phyloP scores from a whole-genome alignment of 2,329 filamentous ascomycete genomes.

The Dactylellina cionopaga region DNA sequence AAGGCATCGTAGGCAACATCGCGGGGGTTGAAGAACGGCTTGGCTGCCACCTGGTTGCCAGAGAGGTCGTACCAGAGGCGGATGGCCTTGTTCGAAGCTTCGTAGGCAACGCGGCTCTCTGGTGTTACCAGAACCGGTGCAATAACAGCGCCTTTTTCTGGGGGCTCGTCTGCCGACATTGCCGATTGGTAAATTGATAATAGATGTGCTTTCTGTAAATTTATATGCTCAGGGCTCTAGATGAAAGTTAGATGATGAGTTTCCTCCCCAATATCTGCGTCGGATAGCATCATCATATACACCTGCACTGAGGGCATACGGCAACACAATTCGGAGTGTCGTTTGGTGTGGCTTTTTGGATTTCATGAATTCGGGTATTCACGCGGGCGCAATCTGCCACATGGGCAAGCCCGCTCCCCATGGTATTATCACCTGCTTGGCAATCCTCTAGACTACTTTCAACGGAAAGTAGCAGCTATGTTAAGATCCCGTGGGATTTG shows the following conservation, averaged over 20 bases:
- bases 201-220: not conserved
- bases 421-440: slow-evolving; percentile 4
- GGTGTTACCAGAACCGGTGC: slow-evolving; percentile 10
- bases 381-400: not conserved
- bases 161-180: not conserved
- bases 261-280: not conserved
- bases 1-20: slow-evolving; percentile 9
- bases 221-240: not conserved
- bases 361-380: not conserved
- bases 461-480: slow-evolving; percentile 7
- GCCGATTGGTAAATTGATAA: not conserved
- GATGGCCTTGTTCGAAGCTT: slow-evolving; percentile 1
- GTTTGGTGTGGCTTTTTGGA: not conserved
- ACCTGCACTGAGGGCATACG: not conserved
- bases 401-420: not conserved
- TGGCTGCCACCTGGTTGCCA: not conserved
- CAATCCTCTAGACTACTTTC: not conserved
- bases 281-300: slow-evolving; percentile 8
- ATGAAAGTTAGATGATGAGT: not conserved
- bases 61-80: slow-evolving; percentile 12
- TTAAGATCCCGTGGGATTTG: not conserved
- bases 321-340: slow-evolving; percentile 1
- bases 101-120: slow-evolving; percentile 7
- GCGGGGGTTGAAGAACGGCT: slow-evolving; percentile 6
- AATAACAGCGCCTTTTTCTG: not conserved